A percentile compares a stretch with the other conserved stretches of the same genome.
phyloP scores from a whole-genome alignment of 345 rosid species.

The Adansonia digitata region DNA sequence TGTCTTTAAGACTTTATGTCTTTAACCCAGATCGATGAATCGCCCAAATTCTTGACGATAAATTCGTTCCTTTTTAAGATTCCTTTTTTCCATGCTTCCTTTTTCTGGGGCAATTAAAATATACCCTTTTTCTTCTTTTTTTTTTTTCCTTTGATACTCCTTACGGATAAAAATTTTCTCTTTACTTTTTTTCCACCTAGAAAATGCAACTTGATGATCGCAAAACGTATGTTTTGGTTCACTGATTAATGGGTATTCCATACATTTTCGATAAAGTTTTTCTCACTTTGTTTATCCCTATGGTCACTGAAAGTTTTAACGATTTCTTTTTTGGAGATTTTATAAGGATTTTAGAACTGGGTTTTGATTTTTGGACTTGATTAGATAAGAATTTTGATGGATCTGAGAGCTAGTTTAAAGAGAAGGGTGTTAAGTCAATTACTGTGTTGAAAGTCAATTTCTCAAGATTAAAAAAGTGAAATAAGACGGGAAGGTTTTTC shows the following conservation, averaged over 20 bases:
- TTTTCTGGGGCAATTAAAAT: neutral
- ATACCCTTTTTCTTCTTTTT: too few relatives aligned
- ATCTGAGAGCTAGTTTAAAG: conserved; percentile 21
- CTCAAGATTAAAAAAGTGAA: neutral
- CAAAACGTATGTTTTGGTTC: neutral
- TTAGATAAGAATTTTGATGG: conserved; percentile 19
- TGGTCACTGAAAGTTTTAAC: neutral
- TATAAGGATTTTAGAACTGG: neutral
- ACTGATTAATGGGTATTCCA: conserved; percentile 21
- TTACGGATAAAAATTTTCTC: neutral
- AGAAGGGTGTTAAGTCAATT: conserved; percentile 17
- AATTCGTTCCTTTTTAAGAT: conserved; percentile 13
- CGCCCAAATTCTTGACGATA: conserved; percentile 24
- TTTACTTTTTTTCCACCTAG: neutral
- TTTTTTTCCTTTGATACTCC: neutral
- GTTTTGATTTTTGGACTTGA: conserved; percentile 10
- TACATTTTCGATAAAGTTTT: conserved; percentile 20
- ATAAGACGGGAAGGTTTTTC: neutral
- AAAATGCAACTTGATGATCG: conserved; percentile 22
- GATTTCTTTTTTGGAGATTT: neutral
- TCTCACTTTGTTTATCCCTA: conserved; percentile 8
- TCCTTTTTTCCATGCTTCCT: conserved; percentile 5
- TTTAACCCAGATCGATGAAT: conserved; percentile 31
- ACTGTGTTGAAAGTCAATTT: conserved; percentile 21
- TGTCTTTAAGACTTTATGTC: too few relatives aligned